phyloP scores from a whole-genome alignment of 2,329 filamentous ascomycete species.

The Cladophialophora exuberans region DNA sequence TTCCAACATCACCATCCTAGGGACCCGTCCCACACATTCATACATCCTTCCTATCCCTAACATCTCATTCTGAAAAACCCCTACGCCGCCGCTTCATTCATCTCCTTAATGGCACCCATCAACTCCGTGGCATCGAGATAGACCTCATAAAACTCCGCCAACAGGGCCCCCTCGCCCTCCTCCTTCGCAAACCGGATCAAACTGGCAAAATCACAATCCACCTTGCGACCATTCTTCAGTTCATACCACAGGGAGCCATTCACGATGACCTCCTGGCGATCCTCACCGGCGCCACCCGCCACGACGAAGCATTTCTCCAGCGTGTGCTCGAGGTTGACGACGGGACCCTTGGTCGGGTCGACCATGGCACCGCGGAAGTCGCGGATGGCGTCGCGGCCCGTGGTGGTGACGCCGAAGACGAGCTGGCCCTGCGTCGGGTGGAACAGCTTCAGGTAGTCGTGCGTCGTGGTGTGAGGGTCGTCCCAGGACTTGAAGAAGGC shows the following conservation, averaged over 20 bases:
- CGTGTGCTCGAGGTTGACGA: slow-evolving; percentile 26
- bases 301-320: slow-evolving; percentile 22
- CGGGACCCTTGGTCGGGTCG: slow-evolving; percentile 24
- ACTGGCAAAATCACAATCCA: slow-evolving; percentile 24
- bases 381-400: slow-evolving; percentile 25
- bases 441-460: slow-evolving; percentile 22
- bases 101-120: slow-evolving; percentile 24
- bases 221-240: slow-evolving; percentile 22
- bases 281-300: slow-evolving; percentile 16
- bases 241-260: slow-evolving; percentile 28
- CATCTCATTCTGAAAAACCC: no score
- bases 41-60: no score
- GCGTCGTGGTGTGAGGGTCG: slow-evolving; percentile 16
- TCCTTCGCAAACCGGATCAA: slow-evolving; percentile 15
- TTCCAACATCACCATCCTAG: no score
- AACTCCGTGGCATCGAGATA: slow-evolving; percentile 23
- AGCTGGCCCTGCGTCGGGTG: slow-evolving; percentile 18
- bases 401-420: slow-evolving; percentile 18
- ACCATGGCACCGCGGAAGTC: slow-evolving; percentile 22
- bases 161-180: slow-evolving; percentile 8
- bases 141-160: slow-evolving; percentile 25
- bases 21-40: no score
- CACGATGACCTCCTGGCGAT: slow-evolving; percentile 22
- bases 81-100: slow-evolving; percentile 22
- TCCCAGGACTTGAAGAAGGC: slow-evolving; percentile 27